Percentiles rank a stretch among this genome's conserved stretches.
phyloP scores from a whole-genome alignment of 352 stramenopile species.

The Globisporangium carolinianum region DNA sequence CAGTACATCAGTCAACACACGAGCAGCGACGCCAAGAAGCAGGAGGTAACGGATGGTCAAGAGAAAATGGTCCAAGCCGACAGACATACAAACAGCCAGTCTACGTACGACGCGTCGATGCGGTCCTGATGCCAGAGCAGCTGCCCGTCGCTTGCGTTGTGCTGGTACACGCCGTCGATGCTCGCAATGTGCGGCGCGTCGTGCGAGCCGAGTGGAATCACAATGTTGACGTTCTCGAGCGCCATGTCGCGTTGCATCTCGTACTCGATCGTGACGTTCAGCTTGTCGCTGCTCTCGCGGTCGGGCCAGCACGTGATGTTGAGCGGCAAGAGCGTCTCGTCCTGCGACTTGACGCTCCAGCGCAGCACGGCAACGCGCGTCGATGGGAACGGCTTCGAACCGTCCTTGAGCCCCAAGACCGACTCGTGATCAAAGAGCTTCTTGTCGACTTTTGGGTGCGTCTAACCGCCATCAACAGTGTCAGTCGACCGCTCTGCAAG shows the following conservation, averaged over 20 bases:
- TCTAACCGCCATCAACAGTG: constrained; percentile 17
- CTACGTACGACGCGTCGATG: constrained; percentile 65
- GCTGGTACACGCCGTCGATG: constrained; percentile 83
- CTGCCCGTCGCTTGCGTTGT: constrained; percentile 63
- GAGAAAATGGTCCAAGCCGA: no score
- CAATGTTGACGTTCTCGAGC: constrained; percentile 85
- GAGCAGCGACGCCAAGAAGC: not conserved
- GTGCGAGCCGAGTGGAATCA: constrained; percentile 65
- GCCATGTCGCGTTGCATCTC: constrained; percentile 84
- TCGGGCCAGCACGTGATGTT: constrained; percentile 88
- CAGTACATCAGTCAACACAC: not conserved
- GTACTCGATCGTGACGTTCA: constrained; percentile 87
- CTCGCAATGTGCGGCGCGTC: constrained; percentile 67
- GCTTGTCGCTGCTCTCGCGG: constrained; percentile 78
- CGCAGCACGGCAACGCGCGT: constrained; percentile 75
- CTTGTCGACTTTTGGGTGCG: constrained; percentile 87
- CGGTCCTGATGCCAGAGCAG: constrained; percentile 82
- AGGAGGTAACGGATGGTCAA: no score
- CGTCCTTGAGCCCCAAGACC: constrained; percentile 72
- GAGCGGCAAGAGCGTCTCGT: constrained; percentile 77
- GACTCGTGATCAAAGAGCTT: constrained; percentile 79
- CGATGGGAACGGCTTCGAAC: constrained; percentile 77
- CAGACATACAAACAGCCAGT: not conserved
- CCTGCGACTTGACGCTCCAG: constrained; percentile 84
- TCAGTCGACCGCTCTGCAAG: not conserved